Evolutionary conservation across 192 early-diverging fungal genomes (phyloP).

Genomic region (Umbelopsis sp.): DNA sequence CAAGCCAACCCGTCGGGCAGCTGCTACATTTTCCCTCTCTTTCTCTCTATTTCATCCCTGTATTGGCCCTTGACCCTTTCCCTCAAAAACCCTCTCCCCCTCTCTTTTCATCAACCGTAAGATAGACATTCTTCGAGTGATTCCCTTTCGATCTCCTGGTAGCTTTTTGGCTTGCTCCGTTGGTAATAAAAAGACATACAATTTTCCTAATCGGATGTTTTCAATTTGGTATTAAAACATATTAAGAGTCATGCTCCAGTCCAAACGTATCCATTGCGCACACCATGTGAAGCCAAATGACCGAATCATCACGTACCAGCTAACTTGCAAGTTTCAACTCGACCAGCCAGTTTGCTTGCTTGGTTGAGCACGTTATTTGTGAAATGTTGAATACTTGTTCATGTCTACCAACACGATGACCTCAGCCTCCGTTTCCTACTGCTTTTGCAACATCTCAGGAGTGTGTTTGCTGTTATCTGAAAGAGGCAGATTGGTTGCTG

Average conservation of each 20-base stretch:
- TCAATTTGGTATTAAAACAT: background rate
- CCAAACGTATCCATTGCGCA: background rate
- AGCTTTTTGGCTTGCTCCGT: background rate
- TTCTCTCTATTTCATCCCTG: background rate
- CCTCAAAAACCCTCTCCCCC: background rate
- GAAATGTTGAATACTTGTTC: no score
- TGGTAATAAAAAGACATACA: background rate
- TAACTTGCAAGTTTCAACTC: background rate
- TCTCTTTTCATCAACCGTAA: constrained; percentile 13
- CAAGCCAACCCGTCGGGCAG: no score
- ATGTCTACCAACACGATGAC: no score
- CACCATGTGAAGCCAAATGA: background rate
- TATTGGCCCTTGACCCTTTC: constrained; percentile 12
- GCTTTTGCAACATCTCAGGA: constrained; percentile 4
- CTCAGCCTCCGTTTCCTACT: background rate
- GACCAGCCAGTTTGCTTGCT: no score
- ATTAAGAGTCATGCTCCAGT: constrained; percentile 3
- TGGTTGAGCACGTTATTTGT: no score
- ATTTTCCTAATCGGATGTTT: constrained; percentile 18
- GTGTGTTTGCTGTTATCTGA: background rate
- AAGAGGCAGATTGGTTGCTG: constrained; percentile 7
- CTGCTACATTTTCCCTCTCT: background rate
- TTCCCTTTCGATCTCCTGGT: constrained; percentile 1
- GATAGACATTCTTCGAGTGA: constrained; percentile 3
- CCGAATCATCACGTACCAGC: background rate